Base-by-base conservation (phyloP, 345 rosid genomes). In the Abelmoschus esculentus region DNA sequence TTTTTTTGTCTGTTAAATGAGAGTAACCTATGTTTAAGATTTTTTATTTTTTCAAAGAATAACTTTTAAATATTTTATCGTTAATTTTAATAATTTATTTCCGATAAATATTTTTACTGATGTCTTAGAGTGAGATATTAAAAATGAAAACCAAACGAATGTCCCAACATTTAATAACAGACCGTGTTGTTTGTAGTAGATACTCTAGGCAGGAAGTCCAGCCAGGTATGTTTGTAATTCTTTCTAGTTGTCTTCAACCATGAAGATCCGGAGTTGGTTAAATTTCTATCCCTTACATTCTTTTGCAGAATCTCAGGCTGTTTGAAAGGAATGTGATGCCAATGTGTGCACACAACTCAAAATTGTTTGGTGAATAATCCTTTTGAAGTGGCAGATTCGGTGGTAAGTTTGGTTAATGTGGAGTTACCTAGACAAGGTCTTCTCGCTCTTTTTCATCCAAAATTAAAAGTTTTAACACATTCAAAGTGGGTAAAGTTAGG, bases 201-300 rank as follows among this genome's bases (percentile, higher is more conserved):
- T 1, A 92, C 75, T 73, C 81, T 83, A 60, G 73, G 58, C 64
- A 85, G 92, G 83, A 92, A 96, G 84, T 76, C 95, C 68, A 96
- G 99, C 99, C 85, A 73, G 81, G 99, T 91, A 77, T 46, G 68
- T 61, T 62, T 72, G 55, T 47, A 72, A 40, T 17, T 38, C 55
- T 42, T 58, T 58, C 17, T 31, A 70, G 7, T 29, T 32, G 14
- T 44, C 65, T 7, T 26, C 2, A 19, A 26, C n/a, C 40, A 28
- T 47, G 56, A 47, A 47, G 56, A 29, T 46, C 56, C 22, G 3
- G 36, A 9, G 46, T 8, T 15, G 26, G 5, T 29, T 31, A 49
- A 50, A 28, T 15, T n/a, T 50, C 15, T 49, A 29, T 29, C 32
- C 26, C 26, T 22, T 22, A 1, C 1, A 22, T 22, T 22, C 26